Evolutionary conservation across 768 basidiomycete genomes (phyloP), one percentile per base, ranked within the genome.

Genomic region (Xerocomus spinulosus): DNA sequence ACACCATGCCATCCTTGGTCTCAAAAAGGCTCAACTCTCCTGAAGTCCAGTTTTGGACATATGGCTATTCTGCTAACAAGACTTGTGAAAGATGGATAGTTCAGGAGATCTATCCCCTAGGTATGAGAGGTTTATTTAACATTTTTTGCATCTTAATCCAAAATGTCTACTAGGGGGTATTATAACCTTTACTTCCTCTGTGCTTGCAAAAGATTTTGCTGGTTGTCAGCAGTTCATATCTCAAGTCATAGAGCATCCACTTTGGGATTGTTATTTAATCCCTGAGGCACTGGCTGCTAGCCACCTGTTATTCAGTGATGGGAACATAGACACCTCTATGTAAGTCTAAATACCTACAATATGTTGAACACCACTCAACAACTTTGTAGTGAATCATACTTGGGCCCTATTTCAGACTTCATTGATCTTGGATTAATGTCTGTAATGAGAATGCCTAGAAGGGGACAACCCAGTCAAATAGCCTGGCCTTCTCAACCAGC

Each of bases 201-300:
- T 79, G 17, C 71, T 90, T 39, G 52, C 74, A 12, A 73, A 78
- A 29, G 73, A 83, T 57, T 78, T 80, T 5, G 43, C 72, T 29
- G 77, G 72, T 13, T 64, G 79, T 10, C 63, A 70, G 34, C 60
- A 76, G 14, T 65, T 74, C 9, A 79, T 90, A 34, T 66, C 61
- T 18, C 70, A 77, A 55, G 63, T 85, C 13, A 63, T 70, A 46
- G 70, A 75, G 33, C 86, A 89, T 56, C 82, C 81, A 20, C 58
- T 83, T 15, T 91, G 87, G 86, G 68, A 69, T 10, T 79, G 79
- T 44, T 89, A 83, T 59, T 69, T 91, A 20, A 59, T 82, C 7
- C 86, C 88, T 8, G 72, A 76, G 44, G 79, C 79, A 15, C 64
- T 91, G 24, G 85, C 82, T 45, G 68, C 81, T 8, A 48, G 49